Evolutionary conservation across 768 basidiomycete genomes (phyloP).

Genomic region (Termitomyces sp.): DNA sequence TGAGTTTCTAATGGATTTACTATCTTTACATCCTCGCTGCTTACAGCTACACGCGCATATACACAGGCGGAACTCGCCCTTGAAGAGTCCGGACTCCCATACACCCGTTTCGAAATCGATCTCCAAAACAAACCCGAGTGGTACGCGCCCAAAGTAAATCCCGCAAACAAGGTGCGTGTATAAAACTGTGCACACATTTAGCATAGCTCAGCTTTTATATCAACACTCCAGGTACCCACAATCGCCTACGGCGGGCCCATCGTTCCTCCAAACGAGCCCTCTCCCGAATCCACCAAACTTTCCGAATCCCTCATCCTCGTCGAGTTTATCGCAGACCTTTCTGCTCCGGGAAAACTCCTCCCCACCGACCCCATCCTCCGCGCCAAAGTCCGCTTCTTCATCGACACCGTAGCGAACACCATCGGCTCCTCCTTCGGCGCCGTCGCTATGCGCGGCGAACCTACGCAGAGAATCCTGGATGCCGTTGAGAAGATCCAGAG

Average conservation of each 20-base stretch:
- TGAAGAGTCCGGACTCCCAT: slow-evolving; percentile 47
- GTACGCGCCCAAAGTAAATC: slow-evolving; percentile 64
- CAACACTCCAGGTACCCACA: slow-evolving; percentile 40
- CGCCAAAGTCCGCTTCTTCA: slow-evolving; percentile 60
- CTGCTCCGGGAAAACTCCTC: slow-evolving; percentile 37
- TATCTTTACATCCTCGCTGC: not conserved
- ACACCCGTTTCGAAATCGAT: slow-evolving; percentile 54
- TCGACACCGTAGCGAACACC: slow-evolving; percentile 48
- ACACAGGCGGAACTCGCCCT: slow-evolving; percentile 58
- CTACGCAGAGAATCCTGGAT: slow-evolving; percentile 34
- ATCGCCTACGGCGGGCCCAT: slow-evolving; percentile 60
- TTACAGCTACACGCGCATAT: not conserved
- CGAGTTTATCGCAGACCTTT: slow-evolving; percentile 65
- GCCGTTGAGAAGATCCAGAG: slow-evolving; percentile 45
- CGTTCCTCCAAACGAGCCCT: slow-evolving; percentile 50
- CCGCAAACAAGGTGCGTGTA: slow-evolving; percentile 53
- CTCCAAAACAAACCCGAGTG: slow-evolving; percentile 64
- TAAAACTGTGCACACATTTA: not conserved
- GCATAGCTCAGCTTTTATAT: slow-evolving; percentile 3
- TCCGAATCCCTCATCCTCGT: slow-evolving; percentile 64
- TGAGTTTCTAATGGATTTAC: slow-evolving; percentile 17
- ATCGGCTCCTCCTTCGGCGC: slow-evolving; percentile 35
- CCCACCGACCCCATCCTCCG: slow-evolving; percentile 53
- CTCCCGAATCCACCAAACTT: slow-evolving; percentile 56
- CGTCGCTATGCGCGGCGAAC: slow-evolving; percentile 34